Base-by-base conservation (phyloP, 306 rosid genomes). In the Albizia julibrissin region DNA sequence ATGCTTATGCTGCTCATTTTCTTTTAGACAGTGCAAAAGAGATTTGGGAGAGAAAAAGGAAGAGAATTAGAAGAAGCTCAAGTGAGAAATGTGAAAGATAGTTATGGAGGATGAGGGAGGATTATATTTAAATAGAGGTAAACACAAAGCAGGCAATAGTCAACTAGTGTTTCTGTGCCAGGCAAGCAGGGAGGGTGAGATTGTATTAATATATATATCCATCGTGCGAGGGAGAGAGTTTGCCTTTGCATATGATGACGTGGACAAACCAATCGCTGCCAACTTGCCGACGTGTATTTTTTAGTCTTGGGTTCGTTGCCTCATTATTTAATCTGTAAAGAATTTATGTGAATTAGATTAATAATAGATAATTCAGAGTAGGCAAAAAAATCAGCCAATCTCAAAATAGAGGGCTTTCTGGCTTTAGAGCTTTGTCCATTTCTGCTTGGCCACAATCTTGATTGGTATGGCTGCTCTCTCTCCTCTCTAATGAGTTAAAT, bases 1-100 rank as follows among this genome's bases (percentile, higher is more conserved):
- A 84, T 80, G 91, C 94, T 90, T 90, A 94, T 90, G 86, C 84
- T 92, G 75, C 93, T 91, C 92, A 89, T 94, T 72, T 90, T 74
- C 22, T 50, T 69, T 50, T 64, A 22, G 24, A 37, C 70, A 26
- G 58, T 79, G 61, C 8, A 69, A 68, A 37, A 76, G 24, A 13
- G 59, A 79, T 67, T 42, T 65, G 50, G 29, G 37, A 70, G 75
- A 15, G 42, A 18, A 10, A 3, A 42, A 65, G 75, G 64, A 65
- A 34, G n/a, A 50, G 52, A 59, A 52, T 76, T 26, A 72, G 52
- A 71, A 59, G 54, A 59, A 77, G 74, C 44, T 77, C 21, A 29
- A 80, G 56, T 74, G 74, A 70, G 75, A 40, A 46, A 43, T 69
- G 43, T 72, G 79, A 64, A 66, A 74, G 79, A 52, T 66, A 44